phyloP scores from a whole-genome alignment of 495 filamentous ascomycete genomes.

The Poronia punctata region DNA sequence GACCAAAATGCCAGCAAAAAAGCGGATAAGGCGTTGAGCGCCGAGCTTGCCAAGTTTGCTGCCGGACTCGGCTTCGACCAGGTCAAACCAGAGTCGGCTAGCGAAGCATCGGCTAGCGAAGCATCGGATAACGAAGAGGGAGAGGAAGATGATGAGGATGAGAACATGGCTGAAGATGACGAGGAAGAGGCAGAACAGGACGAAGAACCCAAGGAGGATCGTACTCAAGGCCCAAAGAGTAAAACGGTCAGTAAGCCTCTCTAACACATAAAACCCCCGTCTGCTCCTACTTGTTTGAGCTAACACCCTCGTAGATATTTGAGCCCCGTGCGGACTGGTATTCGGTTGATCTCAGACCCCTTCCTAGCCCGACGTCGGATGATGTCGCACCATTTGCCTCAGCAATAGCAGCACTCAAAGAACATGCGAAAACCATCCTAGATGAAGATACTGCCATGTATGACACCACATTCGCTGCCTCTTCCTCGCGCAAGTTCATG shows the following conservation, averaged over 20 bases:
- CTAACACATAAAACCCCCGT: no score
- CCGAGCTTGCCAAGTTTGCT: conserved; percentile 38
- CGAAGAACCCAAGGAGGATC: conserved; percentile 16
- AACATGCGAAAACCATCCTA: conserved; percentile 66
- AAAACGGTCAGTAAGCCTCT: conserved; percentile 38
- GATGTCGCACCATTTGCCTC: conserved; percentile 45
- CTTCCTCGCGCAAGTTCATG: conserved; percentile 88
- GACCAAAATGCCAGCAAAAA: conserved; percentile 19
- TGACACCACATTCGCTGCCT: conserved; percentile 47
- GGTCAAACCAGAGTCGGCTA: conserved; percentile 17
- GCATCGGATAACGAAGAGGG: conserved; percentile 16
- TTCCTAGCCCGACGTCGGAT: conserved; percentile 41
- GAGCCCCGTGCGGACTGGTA: conserved; percentile 84
- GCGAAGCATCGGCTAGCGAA: conserved; percentile 27
- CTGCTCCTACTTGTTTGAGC: not conserved
- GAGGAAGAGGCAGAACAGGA: conserved; percentile 19
- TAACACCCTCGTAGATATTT: conserved; percentile 49
- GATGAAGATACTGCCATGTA: conserved; percentile 60
- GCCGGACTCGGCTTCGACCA: conserved; percentile 41
- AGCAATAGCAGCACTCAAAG: conserved; percentile 63
- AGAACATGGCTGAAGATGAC: conserved; percentile 21
- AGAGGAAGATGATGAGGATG: conserved; percentile 8
- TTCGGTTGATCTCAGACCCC: conserved; percentile 51
- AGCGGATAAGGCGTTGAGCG: conserved; percentile 29
- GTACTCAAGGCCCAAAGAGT: conserved; percentile 19